Percentiles rank a stretch among this genome's conserved stretches.
Evolutionary conservation across 2,329 filamentous ascomycete species (phyloP).

Genomic region (Emmonsia crescens): DNA sequence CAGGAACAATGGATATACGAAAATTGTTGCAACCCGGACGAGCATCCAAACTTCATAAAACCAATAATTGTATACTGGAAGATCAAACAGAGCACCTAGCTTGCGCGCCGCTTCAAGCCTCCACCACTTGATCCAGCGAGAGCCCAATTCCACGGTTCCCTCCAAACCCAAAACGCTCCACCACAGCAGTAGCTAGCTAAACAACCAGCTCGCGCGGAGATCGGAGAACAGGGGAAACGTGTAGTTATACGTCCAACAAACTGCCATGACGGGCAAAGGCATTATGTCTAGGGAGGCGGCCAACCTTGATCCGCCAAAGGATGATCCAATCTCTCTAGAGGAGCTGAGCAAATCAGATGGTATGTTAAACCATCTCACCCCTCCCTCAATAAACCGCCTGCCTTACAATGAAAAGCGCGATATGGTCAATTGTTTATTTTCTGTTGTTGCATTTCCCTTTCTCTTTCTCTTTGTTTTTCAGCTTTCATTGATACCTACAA

Average conservation of each 20-base stretch:
- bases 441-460: background rate
- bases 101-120: background rate
- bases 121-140: background rate
- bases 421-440: background rate
- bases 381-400: background rate
- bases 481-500: background rate
- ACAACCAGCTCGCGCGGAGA: background rate
- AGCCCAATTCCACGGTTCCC: background rate
- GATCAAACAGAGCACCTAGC: background rate
- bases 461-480: background rate
- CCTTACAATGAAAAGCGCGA: too few species aligned
- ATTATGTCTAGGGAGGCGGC: slow-evolving; percentile 14
- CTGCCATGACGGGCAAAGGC: slow-evolving; percentile 10
- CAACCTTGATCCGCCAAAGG: slow-evolving; percentile 66
- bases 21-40: background rate
- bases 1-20: background rate
- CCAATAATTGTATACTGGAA: background rate
- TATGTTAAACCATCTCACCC: slow-evolving; percentile 35
- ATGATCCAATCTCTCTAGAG: slow-evolving; percentile 71
- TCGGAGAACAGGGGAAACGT: background rate
- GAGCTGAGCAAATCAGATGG: slow-evolving; percentile 74
- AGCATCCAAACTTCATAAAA: background rate
- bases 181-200: background rate
- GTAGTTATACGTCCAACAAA: background rate
- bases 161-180: background rate